A percentile compares a stretch with the other conserved stretches of the same genome.
Conservation (phyloP, 352 stramenopile genomes). For the Phytophthora cajani region DNA sequence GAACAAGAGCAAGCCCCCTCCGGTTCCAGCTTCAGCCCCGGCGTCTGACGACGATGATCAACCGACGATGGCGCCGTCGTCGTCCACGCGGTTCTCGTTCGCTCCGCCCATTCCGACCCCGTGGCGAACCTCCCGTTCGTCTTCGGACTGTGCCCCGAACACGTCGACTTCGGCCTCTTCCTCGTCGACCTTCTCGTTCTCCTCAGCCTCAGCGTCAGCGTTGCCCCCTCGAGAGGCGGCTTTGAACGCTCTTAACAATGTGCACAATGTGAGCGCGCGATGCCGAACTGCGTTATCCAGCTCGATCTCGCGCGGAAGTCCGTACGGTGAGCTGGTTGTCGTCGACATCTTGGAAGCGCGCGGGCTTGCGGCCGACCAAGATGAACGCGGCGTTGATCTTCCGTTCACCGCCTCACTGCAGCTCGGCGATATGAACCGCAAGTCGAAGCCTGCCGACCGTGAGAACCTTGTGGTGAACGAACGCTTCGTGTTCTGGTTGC, state of each 20-base stretch:
- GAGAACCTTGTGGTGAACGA: conserved; percentile 53
- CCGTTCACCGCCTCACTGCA: conserved; percentile 60
- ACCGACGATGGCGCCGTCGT: conserved; percentile 4
- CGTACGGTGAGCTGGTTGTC: conserved; percentile 73
- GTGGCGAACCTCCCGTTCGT: conserved; percentile 52
- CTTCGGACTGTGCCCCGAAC: conserved; percentile 27
- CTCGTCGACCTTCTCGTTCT: conserved; percentile 27
- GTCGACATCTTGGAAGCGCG: conserved; percentile 67
- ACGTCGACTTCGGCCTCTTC: conserved; percentile 11
- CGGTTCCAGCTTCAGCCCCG: conserved; percentile 19
- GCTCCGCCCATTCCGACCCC: conserved; percentile 52
- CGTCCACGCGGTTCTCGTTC: conserved; percentile 44
- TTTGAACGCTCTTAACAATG: conserved; percentile 56
- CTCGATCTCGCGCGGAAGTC: conserved; percentile 46
- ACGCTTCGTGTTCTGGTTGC: conserved; percentile 77
- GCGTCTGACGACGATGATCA: conserved; percentile 15
- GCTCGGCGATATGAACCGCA: conserved; percentile 42
- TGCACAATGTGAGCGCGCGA: conserved; percentile 50
- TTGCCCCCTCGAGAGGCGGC: conserved; percentile 35
- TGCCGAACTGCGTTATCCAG: conserved; percentile 24
- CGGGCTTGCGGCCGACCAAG: conserved; percentile 52
- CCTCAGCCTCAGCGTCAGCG: conserved; percentile 18
- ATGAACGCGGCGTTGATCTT: conserved; percentile 47
- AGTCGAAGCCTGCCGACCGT: conserved; percentile 37
- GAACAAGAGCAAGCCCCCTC: conserved; percentile 22